Percentiles rank a stretch among this genome's conserved stretches.
Conservation (phyloP, 2,329 filamentous ascomycete species). For the Curvularia verruculosa region DNA sequence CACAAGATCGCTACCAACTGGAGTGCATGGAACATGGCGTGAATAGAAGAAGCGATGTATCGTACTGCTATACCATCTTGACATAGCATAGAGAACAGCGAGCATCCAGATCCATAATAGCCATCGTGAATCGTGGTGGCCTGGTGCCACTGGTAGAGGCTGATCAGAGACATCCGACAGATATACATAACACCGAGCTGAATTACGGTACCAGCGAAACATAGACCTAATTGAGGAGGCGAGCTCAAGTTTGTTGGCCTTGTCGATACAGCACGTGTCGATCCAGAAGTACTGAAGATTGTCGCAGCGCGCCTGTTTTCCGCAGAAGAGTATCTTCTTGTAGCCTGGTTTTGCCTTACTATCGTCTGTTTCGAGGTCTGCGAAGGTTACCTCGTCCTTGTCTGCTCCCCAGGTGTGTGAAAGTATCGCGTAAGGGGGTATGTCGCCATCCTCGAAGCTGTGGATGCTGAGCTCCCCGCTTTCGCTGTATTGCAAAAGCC, state of each 20-base stretch:
- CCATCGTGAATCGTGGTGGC: not conserved
- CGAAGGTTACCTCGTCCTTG: slow-evolving; percentile 34
- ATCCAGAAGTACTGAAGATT: slow-evolving; percentile 12
- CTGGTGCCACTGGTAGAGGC: not conserved
- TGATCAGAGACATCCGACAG: not conserved
- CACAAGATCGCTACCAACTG: not conserved
- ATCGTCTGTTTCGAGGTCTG: slow-evolving; percentile 18
- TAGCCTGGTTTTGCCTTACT: slow-evolving; percentile 13
- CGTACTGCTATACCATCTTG: not conserved
- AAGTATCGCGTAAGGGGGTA: slow-evolving; percentile 33
- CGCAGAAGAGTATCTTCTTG: slow-evolving; percentile 7
- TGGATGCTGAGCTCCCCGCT: slow-evolving; percentile 11
- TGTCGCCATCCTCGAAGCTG: slow-evolving; percentile 3
- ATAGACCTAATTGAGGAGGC: not conserved
- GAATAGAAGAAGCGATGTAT: not conserved
- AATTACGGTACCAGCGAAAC: slow-evolving; percentile 4
- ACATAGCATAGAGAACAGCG: not conserved
- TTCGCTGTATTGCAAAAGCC: slow-evolving; percentile 17
- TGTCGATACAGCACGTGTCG: slow-evolving; percentile 8
- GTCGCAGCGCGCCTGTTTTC: not conserved
- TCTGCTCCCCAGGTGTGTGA: slow-evolving; percentile 38
- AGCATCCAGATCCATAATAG: not conserved
- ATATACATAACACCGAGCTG: not conserved
- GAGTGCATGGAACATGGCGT: not conserved
- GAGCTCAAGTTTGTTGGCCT: not conserved